Evolutionary conservation across 805 yeast genomes (phyloP), one percentile per base, ranked within the genome.

Genomic region (Kuraishia molischiana): DNA sequence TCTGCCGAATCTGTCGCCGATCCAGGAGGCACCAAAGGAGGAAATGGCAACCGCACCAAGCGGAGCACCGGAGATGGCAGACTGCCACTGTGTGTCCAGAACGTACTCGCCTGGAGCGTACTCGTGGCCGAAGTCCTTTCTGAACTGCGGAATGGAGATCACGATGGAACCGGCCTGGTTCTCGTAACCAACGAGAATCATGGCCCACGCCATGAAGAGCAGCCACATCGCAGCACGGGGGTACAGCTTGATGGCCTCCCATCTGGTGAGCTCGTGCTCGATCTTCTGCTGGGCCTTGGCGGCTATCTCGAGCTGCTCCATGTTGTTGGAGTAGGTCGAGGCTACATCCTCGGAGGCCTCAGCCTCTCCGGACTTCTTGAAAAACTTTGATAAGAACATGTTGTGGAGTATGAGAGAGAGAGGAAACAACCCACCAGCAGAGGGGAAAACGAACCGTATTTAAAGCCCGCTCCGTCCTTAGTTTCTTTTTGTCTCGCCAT

Each of bases 181-280:
- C 41, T 67, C 73, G 46, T 60, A 67, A 36, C 70, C 69, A 43
- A 58, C 65, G 54, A 64, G 54, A 31, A 65, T 47, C 45, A 66
- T 52, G 20, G 65, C 58, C 39, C 59, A 50, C 2, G 67, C 17
- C 13, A 28, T 28, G 31, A 9, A 28, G 5, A 28, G 17, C 4
- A 67, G 54, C 66, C 71, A 68, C 17, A 6, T 6, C 8, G 17
- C 13, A 28, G 31, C 13, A 8, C 31, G 5, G 6, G 31, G 31
- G 17, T 28, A 28, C 17, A 11, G 13, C 17, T 28, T 28, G 17
- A 9, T 11, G 17, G 31, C 17, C 17, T 28, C 31, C 31, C 31
- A 28, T 6, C 17, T 11, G 13, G 31, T 11, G 6, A 14, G 17
- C 31, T 14, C 31, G 13, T 28, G 13, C 13, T 28, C 31, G 8